Percentiles rank a stretch among this genome's conserved stretches.
Evolutionary conservation across 805 yeast genomes (phyloP).

Genomic region (Phaffomyces opuntiae): DNA sequence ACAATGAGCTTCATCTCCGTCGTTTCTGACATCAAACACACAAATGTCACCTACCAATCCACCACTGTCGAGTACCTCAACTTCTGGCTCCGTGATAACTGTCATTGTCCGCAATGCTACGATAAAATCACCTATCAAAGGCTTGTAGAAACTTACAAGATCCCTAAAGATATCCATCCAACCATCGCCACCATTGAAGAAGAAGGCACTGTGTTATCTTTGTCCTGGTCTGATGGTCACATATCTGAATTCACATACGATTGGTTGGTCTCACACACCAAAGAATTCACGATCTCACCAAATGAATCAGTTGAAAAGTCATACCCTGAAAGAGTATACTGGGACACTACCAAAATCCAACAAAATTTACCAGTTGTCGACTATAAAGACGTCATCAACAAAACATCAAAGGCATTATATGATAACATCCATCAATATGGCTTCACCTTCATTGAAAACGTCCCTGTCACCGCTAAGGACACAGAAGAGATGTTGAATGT

Average conservation of each 20-base stretch:
- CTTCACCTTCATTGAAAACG: constrained; percentile 53
- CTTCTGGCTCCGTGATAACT: constrained; percentile 61
- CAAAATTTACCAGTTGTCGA: constrained; percentile 27
- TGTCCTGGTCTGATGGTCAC: constrained; percentile 15
- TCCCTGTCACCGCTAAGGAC: constrained; percentile 52
- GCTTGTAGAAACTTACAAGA: constrained; percentile 42
- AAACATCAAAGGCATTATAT: constrained; percentile 14
- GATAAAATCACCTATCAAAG: constrained; percentile 53
- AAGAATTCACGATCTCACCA: constrained; percentile 28
- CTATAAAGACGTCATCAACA: constrained; percentile 39
- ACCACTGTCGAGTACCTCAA: constrained; percentile 26
- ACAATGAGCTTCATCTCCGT: not conserved
- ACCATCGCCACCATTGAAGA: not conserved
- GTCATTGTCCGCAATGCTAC: constrained; percentile 51
- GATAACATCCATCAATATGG: constrained; percentile 35
- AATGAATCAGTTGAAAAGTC: constrained; percentile 26
- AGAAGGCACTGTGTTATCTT: not conserved
- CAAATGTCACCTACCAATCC: not conserved
- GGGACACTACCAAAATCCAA: constrained; percentile 37
- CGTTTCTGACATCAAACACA: not conserved
- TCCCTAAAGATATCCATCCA: constrained; percentile 27
- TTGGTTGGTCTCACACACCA: constrained; percentile 19
- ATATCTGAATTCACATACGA: constrained; percentile 10
- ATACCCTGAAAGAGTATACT: constrained; percentile 34
- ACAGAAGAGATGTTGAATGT: constrained; percentile 52